These are phyloP conservation scores for Canavalia gladiata DNA, from an alignment of 306 rosid species.

Conservation along the genomic window DNA sequence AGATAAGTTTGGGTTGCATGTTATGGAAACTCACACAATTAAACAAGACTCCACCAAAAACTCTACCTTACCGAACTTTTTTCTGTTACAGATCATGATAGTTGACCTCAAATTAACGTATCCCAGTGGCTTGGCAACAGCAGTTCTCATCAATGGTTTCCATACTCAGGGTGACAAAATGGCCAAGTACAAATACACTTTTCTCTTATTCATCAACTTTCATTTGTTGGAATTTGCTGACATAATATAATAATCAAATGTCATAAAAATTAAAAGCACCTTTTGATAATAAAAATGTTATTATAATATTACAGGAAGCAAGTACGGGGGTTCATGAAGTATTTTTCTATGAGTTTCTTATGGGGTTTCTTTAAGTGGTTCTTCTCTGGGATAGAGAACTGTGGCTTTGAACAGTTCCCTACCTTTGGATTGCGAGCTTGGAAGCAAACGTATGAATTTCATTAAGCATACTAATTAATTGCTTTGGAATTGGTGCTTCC, in stretches of 20 bases:
- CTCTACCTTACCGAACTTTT: slow-evolving; percentile 27
- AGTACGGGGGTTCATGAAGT: slow-evolving; percentile 79
- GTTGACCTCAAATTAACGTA: slow-evolving; percentile 87
- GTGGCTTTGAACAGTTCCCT: slow-evolving; percentile 90
- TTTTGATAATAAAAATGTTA: neutral
- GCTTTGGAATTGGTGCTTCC: slow-evolving; percentile 17
- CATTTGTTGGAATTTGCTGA: neutral
- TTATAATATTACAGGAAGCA: slow-evolving; percentile 73
- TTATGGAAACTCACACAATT: neutral
- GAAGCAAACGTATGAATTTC: slow-evolving; percentile 72
- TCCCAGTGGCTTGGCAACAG: slow-evolving; percentile 96
- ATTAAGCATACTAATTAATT: neutral
- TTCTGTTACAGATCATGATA: slow-evolving; percentile 77
- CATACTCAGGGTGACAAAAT: slow-evolving; percentile 88
- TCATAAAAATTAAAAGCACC: slow-evolving; percentile 1
- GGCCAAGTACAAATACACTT: slow-evolving; percentile 71
- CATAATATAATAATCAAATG: neutral
- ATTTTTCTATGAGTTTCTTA: slow-evolving; percentile 79
- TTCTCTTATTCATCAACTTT: neutral
- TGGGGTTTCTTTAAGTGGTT: slow-evolving; percentile 98
- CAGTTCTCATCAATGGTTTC: slow-evolving; percentile 95
- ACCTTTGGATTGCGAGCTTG: slow-evolving; percentile 94
- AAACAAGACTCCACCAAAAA: neutral
- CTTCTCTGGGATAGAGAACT: slow-evolving; percentile 75
- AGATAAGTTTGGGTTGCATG: slow-evolving; percentile 28